These are phyloP conservation scores for Citrus inodora DNA, from an alignment of 345 rosid species.

Conservation along the genomic window DNA sequence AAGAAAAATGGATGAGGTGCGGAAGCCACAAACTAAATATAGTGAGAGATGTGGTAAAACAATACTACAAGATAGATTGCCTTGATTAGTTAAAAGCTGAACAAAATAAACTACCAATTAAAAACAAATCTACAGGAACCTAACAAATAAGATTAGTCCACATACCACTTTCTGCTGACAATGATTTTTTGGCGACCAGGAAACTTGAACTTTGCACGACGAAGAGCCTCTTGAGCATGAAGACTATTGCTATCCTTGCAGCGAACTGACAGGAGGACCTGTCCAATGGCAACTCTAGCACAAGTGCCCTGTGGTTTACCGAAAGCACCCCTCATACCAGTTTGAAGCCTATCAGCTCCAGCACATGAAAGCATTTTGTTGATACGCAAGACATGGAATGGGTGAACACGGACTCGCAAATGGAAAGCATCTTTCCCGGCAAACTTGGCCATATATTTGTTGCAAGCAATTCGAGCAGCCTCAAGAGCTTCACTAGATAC, in stretches of 20 bases:
- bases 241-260: conserved; percentile 65
- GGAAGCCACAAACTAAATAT: neutral
- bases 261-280: conserved; percentile 75
- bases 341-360: conserved; percentile 87
- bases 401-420: conserved; percentile 69
- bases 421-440: conserved; percentile 86
- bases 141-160: neutral
- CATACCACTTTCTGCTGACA: conserved; percentile 75
- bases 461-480: conserved; percentile 83
- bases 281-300: conserved; percentile 74
- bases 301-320: conserved; percentile 75
- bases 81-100: neutral
- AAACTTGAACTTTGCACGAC: conserved; percentile 77
- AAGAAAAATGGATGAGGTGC: neutral
- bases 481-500: conserved; percentile 78
- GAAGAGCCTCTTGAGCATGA: conserved; percentile 79
- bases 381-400: conserved; percentile 75
- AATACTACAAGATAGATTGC: neutral
- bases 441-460: conserved; percentile 68
- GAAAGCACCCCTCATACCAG: conserved; percentile 82
- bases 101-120: neutral
- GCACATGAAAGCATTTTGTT: conserved; percentile 90
- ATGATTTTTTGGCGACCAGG: conserved; percentile 82
- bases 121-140: neutral
- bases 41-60: neutral